Conservation (phyloP, 495 filamentous ascomycete species). For the Cladorrhinum samala region DNA sequence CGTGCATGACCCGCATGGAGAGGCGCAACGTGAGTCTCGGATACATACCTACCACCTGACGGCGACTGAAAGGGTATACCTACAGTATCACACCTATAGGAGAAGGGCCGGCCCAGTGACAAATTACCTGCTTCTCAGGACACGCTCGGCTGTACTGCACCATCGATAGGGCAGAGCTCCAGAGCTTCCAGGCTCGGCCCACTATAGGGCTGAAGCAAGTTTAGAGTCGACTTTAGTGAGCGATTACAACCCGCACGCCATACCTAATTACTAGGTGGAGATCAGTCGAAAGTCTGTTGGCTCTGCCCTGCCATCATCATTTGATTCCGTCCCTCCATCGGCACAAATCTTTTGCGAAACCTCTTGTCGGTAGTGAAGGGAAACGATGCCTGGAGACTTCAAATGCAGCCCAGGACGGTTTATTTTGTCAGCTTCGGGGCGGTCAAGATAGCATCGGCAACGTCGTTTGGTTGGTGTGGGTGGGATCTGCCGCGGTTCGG, state of each 20-base stretch:
- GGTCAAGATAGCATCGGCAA: slow-evolving; percentile 6
- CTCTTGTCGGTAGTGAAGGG: too few relatives aligned
- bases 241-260: neutral
- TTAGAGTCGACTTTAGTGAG: neutral
- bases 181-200: neutral
- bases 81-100: too few relatives aligned
- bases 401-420: too few relatives aligned
- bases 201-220: neutral
- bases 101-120: too few relatives aligned
- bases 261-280: neutral
- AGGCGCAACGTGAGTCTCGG: neutral
- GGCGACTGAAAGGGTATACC: too few relatives aligned
- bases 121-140: too few relatives aligned
- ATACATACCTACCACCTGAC: too few relatives aligned
- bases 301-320: too few relatives aligned
- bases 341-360: too few relatives aligned
- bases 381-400: too few relatives aligned
- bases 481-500: neutral
- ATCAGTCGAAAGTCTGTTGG: neutral
- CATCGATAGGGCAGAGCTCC: neutral
- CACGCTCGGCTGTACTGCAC: neutral
- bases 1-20: slow-evolving; percentile 4
- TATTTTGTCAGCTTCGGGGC: neutral
- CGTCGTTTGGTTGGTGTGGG: neutral
- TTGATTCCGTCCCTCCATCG: too few relatives aligned